Evolutionary conservation across 2,329 filamentous ascomycete genomes (phyloP), one percentile per base, ranked within the genome.

Genomic region (Colletotrichum lindemuthianum): DNA sequence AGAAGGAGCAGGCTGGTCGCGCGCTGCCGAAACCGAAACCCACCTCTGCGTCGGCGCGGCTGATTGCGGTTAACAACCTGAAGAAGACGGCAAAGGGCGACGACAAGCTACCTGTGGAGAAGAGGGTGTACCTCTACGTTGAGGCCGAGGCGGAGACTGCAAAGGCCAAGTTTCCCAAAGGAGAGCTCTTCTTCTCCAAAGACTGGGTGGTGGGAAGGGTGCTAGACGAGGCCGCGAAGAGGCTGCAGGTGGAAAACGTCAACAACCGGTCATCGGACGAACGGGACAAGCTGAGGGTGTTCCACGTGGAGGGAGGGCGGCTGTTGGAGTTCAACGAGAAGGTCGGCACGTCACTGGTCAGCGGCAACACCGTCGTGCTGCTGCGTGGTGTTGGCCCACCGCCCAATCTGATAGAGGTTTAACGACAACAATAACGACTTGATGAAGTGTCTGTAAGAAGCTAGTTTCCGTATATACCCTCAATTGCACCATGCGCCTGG

Each of bases 41-140:
- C 2, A 84, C 84, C 40, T 86, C 83, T 1, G 84, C 89, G 0
- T 86, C 90, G 0, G 87, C 89, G 52, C 85, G 90, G 2, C 70
- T 92, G 15, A 81, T 89, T 3, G 92, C 90, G 6, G 82, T 95
- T 7, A 93, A 93, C 68, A 87, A 86, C 9, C 81, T 99, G 45
- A 97, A 97, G 80, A 91, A 90, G 74, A 88, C 86, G 1, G 95
- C 96, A 2, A 97, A 97, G 79, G 96, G 96, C 1, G 95, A 98
- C 69, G 88, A 88, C 9, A 95, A 93, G 71, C 78, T 97, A 0
- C 83, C 93, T 0, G 76, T 82, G 0, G 93, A 97, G 68, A 97
- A 96, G 80, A 83, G 96, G n/a, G 79, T 99, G 2, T 98, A 98
- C 74, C 74, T 99, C 1, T 90, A 92, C 73, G 92, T 97, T 15